Conservation (phyloP, 306 rosid genomes). For the Gleditsia sinensis region DNA sequence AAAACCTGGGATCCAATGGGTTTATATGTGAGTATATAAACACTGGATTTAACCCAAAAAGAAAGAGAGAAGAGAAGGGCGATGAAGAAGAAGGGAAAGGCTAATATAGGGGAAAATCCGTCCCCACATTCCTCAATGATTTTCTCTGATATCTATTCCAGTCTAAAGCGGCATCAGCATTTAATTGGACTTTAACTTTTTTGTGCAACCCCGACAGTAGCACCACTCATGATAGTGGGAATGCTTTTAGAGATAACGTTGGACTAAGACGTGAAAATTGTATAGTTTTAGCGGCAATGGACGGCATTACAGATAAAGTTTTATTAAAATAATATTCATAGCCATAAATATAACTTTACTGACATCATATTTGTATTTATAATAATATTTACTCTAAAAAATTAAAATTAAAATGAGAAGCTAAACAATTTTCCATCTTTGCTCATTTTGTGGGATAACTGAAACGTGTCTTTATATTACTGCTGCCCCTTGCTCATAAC, state of each 20-base stretch:
- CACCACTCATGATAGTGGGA: neutral
- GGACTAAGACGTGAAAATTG: neutral
- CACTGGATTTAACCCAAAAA: too few relatives aligned
- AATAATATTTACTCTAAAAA: neutral
- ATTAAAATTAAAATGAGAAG: neutral
- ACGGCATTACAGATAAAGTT: neutral
- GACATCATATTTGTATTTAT: too few relatives aligned
- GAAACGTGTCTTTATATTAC: conserved; percentile 4
- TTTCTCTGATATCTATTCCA: neutral
- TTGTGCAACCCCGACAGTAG: conserved; percentile 9
- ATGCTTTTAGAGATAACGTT: neutral
- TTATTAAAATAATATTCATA: neutral
- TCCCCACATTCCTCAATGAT: conserved; percentile 34
- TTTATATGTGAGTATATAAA: too few relatives aligned
- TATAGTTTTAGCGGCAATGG: neutral
- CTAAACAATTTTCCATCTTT: neutral
- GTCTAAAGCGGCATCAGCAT: neutral
- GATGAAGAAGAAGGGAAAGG: too few relatives aligned
- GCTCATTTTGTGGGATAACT: conserved; percentile 1
- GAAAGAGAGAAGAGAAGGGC: too few relatives aligned
- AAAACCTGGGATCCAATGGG: too few relatives aligned
- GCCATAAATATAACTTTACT: too few relatives aligned
- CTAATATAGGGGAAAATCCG: conserved; percentile 24
- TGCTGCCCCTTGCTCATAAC: neutral
- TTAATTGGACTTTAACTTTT: neutral